Conservation (phyloP, 2,329 filamentous ascomycete species). For the Epichloe amarillans region DNA sequence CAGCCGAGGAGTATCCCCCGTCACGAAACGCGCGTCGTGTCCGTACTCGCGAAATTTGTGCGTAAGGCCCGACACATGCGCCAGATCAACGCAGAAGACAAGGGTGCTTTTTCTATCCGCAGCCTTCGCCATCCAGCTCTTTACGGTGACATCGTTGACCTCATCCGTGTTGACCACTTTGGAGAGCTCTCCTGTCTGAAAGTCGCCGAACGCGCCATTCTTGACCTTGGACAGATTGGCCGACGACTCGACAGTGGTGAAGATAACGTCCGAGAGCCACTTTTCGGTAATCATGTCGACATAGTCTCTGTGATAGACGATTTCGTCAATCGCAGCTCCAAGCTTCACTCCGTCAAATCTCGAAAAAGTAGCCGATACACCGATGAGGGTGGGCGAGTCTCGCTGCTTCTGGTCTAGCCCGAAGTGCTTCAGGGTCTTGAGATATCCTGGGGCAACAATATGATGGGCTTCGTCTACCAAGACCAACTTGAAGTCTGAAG, state of each 20-base stretch:
- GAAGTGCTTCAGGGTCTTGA: slow-evolving; percentile 67
- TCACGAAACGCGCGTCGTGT: slow-evolving; percentile 77
- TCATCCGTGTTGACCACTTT: slow-evolving; percentile 67
- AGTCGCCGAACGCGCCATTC: slow-evolving; percentile 56
- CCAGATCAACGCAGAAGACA: slow-evolving; percentile 86
- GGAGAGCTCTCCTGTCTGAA: slow-evolving; percentile 64
- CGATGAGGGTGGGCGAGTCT: slow-evolving; percentile 55
- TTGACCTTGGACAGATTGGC: slow-evolving; percentile 64
- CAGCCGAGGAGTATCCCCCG: slow-evolving; percentile 60
- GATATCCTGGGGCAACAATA: slow-evolving; percentile 74
- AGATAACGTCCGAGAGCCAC: slow-evolving; percentile 84
- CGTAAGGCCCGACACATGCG: slow-evolving; percentile 65
- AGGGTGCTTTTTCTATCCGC: slow-evolving; percentile 66
- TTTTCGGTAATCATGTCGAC: slow-evolving; percentile 66
- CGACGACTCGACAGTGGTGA: slow-evolving; percentile 79
- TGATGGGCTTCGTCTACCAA: slow-evolving; percentile 96
- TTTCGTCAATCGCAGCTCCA: slow-evolving; percentile 79
- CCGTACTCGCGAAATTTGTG: slow-evolving; percentile 63
- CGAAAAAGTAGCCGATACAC: slow-evolving; percentile 72
- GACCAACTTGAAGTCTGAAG: slow-evolving; percentile 69
- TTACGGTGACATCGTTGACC: slow-evolving; percentile 73
- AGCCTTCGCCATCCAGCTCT: slow-evolving; percentile 74
- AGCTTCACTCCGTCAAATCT: slow-evolving; percentile 74
- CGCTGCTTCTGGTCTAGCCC: slow-evolving; percentile 39
- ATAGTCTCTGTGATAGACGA: slow-evolving; percentile 79